Evolutionary conservation across 768 basidiomycete genomes (phyloP).

Genomic region (Psilocybe subaeruginosa): DNA sequence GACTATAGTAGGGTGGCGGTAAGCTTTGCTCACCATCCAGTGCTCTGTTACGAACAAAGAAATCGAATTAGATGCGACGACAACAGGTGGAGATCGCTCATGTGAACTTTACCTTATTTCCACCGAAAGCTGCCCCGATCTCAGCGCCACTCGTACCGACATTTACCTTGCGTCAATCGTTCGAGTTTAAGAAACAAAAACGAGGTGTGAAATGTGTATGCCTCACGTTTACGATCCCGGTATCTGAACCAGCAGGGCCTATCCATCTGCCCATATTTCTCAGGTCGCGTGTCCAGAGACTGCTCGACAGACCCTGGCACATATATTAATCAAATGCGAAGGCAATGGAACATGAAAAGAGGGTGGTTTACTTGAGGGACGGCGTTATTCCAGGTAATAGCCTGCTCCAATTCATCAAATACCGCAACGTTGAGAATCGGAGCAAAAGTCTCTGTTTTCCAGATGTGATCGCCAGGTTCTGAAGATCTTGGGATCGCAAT

Average conservation of each 20-base stretch:
- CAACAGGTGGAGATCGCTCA: neutral
- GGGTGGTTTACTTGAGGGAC: slow-evolving; percentile 66
- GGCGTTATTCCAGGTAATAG: slow-evolving; percentile 88
- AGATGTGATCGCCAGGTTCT: slow-evolving; percentile 58
- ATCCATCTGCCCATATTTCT: slow-evolving; percentile 90
- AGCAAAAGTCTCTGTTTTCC: slow-evolving; percentile 85
- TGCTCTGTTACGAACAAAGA: slow-evolving; percentile 54
- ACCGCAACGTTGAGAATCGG: slow-evolving; percentile 87
- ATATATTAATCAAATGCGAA: slow-evolving; percentile 9
- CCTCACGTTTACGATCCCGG: slow-evolving; percentile 90
- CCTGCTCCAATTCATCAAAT: slow-evolving; percentile 86
- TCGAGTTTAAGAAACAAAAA: slow-evolving; percentile 17
- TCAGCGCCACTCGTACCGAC: slow-evolving; percentile 64
- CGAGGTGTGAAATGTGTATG: slow-evolving; percentile 10
- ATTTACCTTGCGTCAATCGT: slow-evolving; percentile 45
- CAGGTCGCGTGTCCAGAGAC: slow-evolving; percentile 87
- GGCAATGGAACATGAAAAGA: slow-evolving; percentile 12
- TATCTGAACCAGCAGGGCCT: slow-evolving; percentile 85
- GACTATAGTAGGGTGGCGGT: slow-evolving; percentile 11
- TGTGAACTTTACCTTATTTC: slow-evolving; percentile 73
- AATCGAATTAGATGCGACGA: neutral
- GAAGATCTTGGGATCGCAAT: slow-evolving; percentile 70
- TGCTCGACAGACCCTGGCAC: slow-evolving; percentile 79
- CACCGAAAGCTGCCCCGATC: slow-evolving; percentile 87
- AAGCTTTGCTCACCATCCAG: slow-evolving; percentile 66